Evolutionary conservation across 2,329 filamentous ascomycete genomes (phyloP), one percentile per base, ranked within the genome.

Genomic region (Chalaropsis thielavioides): DNA sequence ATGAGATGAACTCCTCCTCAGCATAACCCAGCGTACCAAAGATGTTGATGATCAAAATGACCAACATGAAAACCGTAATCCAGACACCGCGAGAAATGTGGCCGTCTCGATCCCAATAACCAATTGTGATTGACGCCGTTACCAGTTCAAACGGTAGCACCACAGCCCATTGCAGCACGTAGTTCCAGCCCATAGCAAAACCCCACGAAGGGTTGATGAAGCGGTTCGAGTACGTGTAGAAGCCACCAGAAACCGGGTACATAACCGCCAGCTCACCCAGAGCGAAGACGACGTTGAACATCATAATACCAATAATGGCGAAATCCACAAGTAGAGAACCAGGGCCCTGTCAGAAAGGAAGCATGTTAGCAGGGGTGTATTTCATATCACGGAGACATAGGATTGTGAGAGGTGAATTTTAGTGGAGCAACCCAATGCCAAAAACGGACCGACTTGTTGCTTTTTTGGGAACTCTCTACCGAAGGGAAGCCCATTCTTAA

Each of bases 151-250:
- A 75, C 1, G 79, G 79, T 17, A 81, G 68, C 40, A 81, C 78
- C 27, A 78, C 74, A 19, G 76, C 73, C 79, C 79, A 81, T 71
- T 80, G 78, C 68, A 81, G 76, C 66, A 80, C 73, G 64, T 77
- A 77, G 69, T 80, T 79, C 77, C 76, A 79, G 64, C 79, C 79
- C 75, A 81, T 79, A 67, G 79, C 79, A 62, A 81, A 81, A 67
- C 79, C 79, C 76, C 81, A 84, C 0, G 83, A 80, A 31, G 82
- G 82, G 71, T 83, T 82, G 68, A 85, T 80, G 70, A 85, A 85
- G 63, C 83, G 82, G 65, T 77, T 77, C 35, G 80, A 81, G 74
- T 83, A 85, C 31, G 80, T 81, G 70, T 83, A 84, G 76, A 85
- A 85, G 68, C 81, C 81, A 72, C 83, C 83, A 70, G 81, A 83